phyloP scores from a whole-genome alignment of 108 stramenopile genomes.

The Fistulifera solaris region DNA sequence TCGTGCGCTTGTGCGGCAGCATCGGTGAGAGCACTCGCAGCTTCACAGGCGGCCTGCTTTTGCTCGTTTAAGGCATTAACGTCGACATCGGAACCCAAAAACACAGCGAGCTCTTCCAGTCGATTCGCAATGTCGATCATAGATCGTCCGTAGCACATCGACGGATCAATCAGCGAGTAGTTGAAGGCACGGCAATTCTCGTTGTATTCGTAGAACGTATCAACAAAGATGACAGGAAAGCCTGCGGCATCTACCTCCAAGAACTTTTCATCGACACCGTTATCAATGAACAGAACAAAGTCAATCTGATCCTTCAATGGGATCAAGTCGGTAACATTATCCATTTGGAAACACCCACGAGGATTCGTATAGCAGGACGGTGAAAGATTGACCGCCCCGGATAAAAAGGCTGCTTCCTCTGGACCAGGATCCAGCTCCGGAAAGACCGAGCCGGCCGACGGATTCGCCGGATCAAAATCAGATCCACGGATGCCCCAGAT shows the following conservation, averaged over 20 bases:
- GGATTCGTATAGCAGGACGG: constrained; percentile 1
- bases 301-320: not conserved
- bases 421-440: constrained; percentile 4
- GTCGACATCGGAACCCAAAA: not conserved
- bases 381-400: not conserved
- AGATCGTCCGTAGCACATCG: constrained; percentile 6
- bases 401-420: constrained; percentile 7
- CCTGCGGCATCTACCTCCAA: not conserved
- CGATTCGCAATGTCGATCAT: constrained; percentile 8
- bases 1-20: not conserved
- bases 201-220: constrained; percentile 9
- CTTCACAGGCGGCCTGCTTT: constrained; percentile 8
- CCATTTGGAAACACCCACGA: too few relatives aligned
- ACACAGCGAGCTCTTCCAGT: not conserved
- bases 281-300: constrained; percentile 8
- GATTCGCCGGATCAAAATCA: not conserved
- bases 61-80: not conserved
- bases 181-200: not conserved
- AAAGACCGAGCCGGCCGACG: not conserved
- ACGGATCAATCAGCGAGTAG: too few relatives aligned
- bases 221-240: constrained; percentile 7
- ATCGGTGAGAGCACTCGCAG: constrained; percentile 2
- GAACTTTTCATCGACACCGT: not conserved
- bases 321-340: not conserved
- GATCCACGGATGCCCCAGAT: constrained; percentile 7